These are phyloP conservation scores for Termitomyces bulborhizus DNA, from an alignment of 768 basidiomycete species.

Conservation along the genomic window DNA sequence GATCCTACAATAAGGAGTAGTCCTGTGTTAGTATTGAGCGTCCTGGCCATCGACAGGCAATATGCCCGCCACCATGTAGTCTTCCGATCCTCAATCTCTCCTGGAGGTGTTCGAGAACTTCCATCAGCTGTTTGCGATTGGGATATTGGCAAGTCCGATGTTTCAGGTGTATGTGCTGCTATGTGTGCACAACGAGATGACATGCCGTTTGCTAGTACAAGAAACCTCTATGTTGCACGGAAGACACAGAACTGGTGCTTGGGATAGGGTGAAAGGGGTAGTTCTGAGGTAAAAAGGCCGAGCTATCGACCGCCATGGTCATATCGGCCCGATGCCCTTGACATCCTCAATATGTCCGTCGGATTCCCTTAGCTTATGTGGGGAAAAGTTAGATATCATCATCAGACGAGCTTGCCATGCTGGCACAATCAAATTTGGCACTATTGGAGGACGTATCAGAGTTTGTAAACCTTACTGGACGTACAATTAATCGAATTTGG, in stretches of 20 bases:
- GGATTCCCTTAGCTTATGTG: not conserved
- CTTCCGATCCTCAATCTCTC: not conserved
- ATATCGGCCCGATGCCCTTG: not conserved
- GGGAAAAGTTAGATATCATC: not conserved
- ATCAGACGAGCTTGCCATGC: not conserved
- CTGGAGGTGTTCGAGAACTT: conserved; percentile 1
- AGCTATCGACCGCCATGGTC: not conserved
- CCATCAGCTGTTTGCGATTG: not conserved
- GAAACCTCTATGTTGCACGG: not conserved
- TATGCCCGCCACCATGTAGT: no score
- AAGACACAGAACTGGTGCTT: not conserved
- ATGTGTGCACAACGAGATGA: conserved; percentile 12
- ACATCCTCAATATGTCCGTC: not conserved
- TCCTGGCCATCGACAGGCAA: no score
- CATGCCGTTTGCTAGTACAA: conserved; percentile 1
- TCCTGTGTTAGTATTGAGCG: no score
- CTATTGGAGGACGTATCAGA: not conserved
- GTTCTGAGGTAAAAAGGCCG: not conserved
- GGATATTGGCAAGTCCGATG: conserved; percentile 10
- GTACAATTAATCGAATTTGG: no score
- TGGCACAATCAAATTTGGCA: not conserved
- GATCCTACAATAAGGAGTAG: no score
- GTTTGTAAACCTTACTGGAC: no score
- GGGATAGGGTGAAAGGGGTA: not conserved
- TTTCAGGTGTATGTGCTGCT: conserved; percentile 15